Conservation (phyloP, 257 asterid genomes). For the Linaria vulgaris region DNA sequence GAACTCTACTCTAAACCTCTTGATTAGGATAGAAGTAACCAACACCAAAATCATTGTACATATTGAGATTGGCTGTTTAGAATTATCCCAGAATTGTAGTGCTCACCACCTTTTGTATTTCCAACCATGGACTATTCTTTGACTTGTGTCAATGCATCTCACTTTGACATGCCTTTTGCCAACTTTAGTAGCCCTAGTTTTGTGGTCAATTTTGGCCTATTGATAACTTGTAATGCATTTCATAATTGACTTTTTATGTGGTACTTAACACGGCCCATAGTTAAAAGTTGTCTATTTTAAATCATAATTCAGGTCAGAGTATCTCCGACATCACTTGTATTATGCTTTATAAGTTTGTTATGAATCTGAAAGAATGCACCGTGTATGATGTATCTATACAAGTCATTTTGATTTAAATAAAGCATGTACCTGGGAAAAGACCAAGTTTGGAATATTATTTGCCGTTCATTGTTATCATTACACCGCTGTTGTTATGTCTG, state of each 20-base stretch:
- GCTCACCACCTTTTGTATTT: too few relatives aligned
- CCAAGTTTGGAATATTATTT: neutral
- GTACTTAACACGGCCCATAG: neutral
- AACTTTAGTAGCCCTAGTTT: slow-evolving; percentile 6
- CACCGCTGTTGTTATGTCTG: slow-evolving; percentile 17
- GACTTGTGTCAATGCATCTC: too few relatives aligned
- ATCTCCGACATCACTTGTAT: neutral
- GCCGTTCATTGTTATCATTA: slow-evolving; percentile 6
- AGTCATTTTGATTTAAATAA: neutral
- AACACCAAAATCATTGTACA: too few relatives aligned
- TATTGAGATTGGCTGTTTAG: too few relatives aligned
- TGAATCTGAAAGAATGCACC: neutral
- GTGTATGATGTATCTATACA: neutral
- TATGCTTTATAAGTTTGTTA: neutral
- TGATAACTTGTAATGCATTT: neutral
- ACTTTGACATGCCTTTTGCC: neutral
- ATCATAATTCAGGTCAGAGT: neutral
- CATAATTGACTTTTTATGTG: slow-evolving; percentile 12
- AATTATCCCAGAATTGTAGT: too few relatives aligned
- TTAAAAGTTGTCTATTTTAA: neutral
- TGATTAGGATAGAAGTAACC: too few relatives aligned
- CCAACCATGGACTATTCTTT: too few relatives aligned
- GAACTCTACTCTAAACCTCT: too few relatives aligned
- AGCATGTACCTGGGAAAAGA: neutral
- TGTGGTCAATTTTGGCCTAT: slow-evolving; percentile 5